Conservation (phyloP, 1,139 yeast genomes). For the Debaryomycetaceae sp. region DNA sequence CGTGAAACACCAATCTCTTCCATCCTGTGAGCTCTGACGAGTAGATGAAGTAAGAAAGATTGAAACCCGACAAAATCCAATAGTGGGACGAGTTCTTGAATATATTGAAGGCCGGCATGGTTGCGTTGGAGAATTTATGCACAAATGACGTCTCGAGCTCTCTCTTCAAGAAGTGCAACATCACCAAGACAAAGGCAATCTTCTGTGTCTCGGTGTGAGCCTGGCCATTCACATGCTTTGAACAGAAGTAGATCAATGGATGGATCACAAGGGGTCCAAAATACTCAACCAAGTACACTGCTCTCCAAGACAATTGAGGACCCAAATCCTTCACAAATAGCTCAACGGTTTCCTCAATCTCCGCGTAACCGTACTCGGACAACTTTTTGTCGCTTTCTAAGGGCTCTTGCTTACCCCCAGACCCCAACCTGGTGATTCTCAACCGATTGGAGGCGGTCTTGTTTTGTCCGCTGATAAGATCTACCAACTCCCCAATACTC, state of each 20-base stretch:
- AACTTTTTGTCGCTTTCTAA: constrained; percentile 30
- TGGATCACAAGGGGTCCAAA: constrained; percentile 85
- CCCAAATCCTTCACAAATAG: constrained; percentile 81
- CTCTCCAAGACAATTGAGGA: constrained; percentile 88
- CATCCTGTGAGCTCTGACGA: constrained; percentile 39
- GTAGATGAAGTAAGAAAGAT: constrained; percentile 66
- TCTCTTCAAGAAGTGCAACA: constrained; percentile 80
- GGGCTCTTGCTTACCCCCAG: constrained; percentile 30
- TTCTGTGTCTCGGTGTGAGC: constrained; percentile 45
- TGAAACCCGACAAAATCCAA: constrained; percentile 83
- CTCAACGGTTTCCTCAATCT: constrained; percentile 24
- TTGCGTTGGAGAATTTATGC: constrained; percentile 79
- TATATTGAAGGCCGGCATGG: constrained; percentile 87
- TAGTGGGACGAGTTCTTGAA: constrained; percentile 89
- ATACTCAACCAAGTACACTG: constrained; percentile 84
- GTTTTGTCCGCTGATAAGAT: constrained; percentile 43
- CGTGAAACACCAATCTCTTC: constrained; percentile 26
- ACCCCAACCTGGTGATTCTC: constrained; percentile 32
- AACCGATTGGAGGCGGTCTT: constrained; percentile 37
- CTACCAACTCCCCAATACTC: constrained; percentile 29
- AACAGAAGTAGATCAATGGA: constrained; percentile 53
- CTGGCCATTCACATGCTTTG: constrained; percentile 16
- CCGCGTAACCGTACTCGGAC: constrained; percentile 27
- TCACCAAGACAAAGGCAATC: constrained; percentile 49
- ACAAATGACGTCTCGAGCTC: constrained; percentile 82